phyloP scores from a whole-genome alignment of 345 rosid genomes.

The Populus euphratica region DNA sequence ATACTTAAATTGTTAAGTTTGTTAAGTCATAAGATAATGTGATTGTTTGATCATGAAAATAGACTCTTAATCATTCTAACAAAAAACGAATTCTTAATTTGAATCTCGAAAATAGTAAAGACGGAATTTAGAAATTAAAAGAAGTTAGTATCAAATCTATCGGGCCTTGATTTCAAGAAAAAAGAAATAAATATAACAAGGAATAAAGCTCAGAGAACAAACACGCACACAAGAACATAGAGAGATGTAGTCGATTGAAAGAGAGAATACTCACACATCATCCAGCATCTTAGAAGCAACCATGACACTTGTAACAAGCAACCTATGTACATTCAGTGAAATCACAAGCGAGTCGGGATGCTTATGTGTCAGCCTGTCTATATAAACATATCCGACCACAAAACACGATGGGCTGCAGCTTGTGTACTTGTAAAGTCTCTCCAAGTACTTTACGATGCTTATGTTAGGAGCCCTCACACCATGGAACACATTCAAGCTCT shows the following conservation, averaged over 20 bases:
- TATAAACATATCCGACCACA: conserved; percentile 74
- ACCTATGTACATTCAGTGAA: conserved; percentile 71
- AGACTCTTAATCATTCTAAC: no score
- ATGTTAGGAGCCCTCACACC: conserved; percentile 75
- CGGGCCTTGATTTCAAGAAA: background rate
- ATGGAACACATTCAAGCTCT: conserved; percentile 67
- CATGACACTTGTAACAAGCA: conserved; percentile 81
- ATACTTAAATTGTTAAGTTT: no score
- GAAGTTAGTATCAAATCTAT: background rate
- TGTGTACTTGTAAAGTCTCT: conserved; percentile 80
- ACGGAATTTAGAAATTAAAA: background rate
- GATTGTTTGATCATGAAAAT: no score
- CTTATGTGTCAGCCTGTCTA: conserved; percentile 68
- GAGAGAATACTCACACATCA: conserved; percentile 63
- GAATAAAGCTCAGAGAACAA: background rate
- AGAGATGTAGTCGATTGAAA: background rate
- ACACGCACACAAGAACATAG: background rate
- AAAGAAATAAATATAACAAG: background rate
- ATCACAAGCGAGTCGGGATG: conserved; percentile 70
- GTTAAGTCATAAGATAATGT: no score
- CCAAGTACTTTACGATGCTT: conserved; percentile 73
- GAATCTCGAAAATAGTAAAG: background rate
- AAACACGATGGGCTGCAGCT: conserved; percentile 85
- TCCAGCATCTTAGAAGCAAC: conserved; percentile 89
- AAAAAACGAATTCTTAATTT: no score